These are phyloP conservation scores for Talinum fruticosum DNA, from an alignment of 148 eudicot species.

Conservation along the genomic window DNA sequence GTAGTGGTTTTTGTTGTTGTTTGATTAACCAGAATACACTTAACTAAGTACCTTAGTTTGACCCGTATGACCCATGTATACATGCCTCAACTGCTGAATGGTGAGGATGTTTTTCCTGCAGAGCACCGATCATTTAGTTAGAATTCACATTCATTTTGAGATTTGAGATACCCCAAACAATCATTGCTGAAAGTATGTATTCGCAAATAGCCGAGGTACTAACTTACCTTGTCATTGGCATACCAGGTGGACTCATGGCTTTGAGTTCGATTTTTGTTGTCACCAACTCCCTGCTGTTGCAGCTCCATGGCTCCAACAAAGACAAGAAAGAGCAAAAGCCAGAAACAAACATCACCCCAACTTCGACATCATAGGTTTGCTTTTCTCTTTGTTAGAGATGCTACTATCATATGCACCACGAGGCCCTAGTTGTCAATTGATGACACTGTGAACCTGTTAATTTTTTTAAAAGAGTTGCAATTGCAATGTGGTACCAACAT, in stretches of 20 bases:
- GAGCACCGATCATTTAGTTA: too few relatives aligned
- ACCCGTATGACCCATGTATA: neutral
- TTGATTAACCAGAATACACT: neutral
- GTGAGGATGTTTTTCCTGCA: too few relatives aligned
- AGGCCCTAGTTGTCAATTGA: neutral
- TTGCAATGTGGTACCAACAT: neutral
- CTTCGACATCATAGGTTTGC: conserved; percentile 12
- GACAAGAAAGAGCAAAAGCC: conserved; percentile 28
- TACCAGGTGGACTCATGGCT: conserved; percentile 85
- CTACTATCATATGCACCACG: neutral
- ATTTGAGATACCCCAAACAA: neutral
- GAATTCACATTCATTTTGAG: neutral
- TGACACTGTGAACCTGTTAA: neutral
- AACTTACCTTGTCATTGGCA: neutral
- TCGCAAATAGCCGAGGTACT: neutral
- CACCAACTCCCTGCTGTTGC: conserved; percentile 75
- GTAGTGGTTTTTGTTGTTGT: neutral
- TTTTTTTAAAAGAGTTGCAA: conserved; percentile 1
- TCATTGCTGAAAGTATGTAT: neutral
- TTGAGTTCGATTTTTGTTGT: conserved; percentile 89
- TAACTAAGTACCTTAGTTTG: neutral
- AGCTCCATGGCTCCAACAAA: conserved; percentile 62
- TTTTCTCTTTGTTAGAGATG: neutral
- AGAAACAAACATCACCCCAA: conserved; percentile 9
- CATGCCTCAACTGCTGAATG: neutral